phyloP scores from a whole-genome alignment of 192 early-diverging fungal species.

The Linnemannia exigua region DNA sequence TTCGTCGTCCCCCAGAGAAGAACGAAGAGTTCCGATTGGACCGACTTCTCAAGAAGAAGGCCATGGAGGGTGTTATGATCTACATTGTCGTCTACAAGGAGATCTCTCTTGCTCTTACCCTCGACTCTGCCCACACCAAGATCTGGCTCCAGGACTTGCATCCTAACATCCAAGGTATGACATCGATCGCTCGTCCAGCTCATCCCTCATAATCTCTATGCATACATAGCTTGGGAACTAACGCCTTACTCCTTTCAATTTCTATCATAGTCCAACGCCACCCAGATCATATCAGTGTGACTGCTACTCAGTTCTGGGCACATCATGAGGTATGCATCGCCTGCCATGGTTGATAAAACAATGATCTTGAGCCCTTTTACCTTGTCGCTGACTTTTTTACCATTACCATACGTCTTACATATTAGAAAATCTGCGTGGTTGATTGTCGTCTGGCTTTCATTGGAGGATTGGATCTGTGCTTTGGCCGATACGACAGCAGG shows the following conservation, averaged over 20 bases:
- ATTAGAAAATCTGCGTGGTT: conserved; percentile 74
- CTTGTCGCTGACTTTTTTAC: background rate
- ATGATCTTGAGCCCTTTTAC: background rate
- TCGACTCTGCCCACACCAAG: conserved; percentile 85
- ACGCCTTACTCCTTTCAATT: background rate
- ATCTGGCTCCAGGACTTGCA: conserved; percentile 78
- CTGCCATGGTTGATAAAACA: background rate
- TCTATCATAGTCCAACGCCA: conserved; percentile 77
- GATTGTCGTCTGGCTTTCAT: conserved; percentile 83
- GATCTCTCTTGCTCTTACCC: conserved; percentile 79
- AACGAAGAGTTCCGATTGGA: conserved; percentile 87
- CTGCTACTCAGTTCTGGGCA: conserved; percentile 91
- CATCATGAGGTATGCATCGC: conserved; percentile 68
- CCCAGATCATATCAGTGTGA: conserved; percentile 82
- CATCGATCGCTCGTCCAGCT: no score
- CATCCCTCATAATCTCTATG: background rate
- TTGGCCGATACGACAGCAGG: conserved; percentile 88
- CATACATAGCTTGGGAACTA: background rate
- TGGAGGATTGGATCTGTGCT: conserved; percentile 86
- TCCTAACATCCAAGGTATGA: conserved; percentile 78
- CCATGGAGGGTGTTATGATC: conserved; percentile 89
- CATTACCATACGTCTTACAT: background rate
- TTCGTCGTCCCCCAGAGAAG: conserved; percentile 79
- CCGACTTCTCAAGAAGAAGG: conserved; percentile 82
- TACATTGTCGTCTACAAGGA: conserved; percentile 94